Conservation (phyloP, 2,329 filamentous ascomycete genomes). For the Leptosphaerulina australis region DNA sequence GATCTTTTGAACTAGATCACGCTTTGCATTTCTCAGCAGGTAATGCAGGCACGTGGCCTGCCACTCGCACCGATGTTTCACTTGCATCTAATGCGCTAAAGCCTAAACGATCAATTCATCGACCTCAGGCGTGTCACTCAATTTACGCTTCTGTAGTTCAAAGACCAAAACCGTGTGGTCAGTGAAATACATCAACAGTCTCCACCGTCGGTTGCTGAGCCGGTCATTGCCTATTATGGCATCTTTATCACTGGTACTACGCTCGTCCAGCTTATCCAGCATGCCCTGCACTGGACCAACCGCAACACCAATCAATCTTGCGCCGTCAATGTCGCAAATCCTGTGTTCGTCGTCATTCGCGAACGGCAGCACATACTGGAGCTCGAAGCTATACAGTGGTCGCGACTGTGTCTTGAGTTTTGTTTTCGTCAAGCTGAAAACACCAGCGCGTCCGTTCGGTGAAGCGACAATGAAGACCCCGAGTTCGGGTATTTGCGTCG, state of each 20-base stretch:
- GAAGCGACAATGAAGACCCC: slow-evolving; percentile 71
- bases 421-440: slow-evolving; percentile 63
- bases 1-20: too few relatives aligned
- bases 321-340: slow-evolving; percentile 18
- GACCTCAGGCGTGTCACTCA: slow-evolving; percentile 17
- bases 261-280: slow-evolving; percentile 28
- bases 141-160: slow-evolving; percentile 57
- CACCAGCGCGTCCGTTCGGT: slow-evolving; percentile 67
- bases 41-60: too few relatives aligned
- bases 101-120: slow-evolving; percentile 34
- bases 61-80: too few relatives aligned
- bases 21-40: too few relatives aligned
- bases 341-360: slow-evolving; percentile 3
- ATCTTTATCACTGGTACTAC: slow-evolving; percentile 42
- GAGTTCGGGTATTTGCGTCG: slow-evolving; percentile 70
- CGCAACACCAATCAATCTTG: slow-evolving; percentile 69
- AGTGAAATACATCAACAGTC: slow-evolving; percentile 73
- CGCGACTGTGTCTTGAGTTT: slow-evolving; percentile 40
- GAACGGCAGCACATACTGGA: slow-evolving; percentile 63
- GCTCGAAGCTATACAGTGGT: slow-evolving; percentile 57
- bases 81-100: too few relatives aligned
- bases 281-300: slow-evolving; percentile 66
- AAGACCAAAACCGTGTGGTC: slow-evolving; percentile 74
- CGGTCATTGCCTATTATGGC: too few relatives aligned
- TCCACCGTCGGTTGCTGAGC: slow-evolving; percentile 55